Evolutionary conservation across 257 asterid species (phyloP), one percentile per base, ranked within the genome.

Genomic region (Handroanthus guayacan): DNA sequence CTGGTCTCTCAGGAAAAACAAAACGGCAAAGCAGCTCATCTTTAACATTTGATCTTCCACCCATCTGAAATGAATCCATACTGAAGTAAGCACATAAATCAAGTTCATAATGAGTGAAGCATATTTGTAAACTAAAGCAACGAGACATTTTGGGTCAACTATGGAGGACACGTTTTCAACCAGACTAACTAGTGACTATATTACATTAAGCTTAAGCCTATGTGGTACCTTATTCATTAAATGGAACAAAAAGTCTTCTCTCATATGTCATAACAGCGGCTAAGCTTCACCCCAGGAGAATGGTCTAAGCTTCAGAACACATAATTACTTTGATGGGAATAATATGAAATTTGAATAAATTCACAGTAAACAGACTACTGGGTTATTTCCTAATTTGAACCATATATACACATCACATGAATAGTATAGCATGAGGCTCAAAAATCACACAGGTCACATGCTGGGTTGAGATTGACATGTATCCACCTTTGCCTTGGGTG

Each of bases 21-120:
- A 95, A 95, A 13, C 98, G 96, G 80, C 99, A 95, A 58, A 92
- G 90, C 75, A 92, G 83, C 84, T 95, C 99, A 31, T 92, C 82
- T 67, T 83, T 84, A 73, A 92, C 92, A 43, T 84, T 67, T 67
- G 99, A 88, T 84, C 97, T 85, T 36, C 98, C 98, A 76, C 99
- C 99, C 87, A 93, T 89, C 99, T 95, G 94, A 79, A 79, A 79
- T 39, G 62, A 57, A 66, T 36, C 54, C 67, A 69, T 37, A 77
- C 43, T 10, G 45, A 75, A 60, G 58, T 66, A 67, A 79, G 18
- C 39, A 16, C 6, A 65, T 3, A 62, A 57, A 60, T 67, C 75
- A 43, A 67, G 62, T 47, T 25, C 65, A 68, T 14, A 11, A 18
- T n/a, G 34, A 41, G 14, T 64, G 62, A 25, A 31, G 51, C 12